Evolutionary conservation across 345 rosid species (phyloP), one percentile per base, ranked within the genome.

Genomic region (Citrus glauca): DNA sequence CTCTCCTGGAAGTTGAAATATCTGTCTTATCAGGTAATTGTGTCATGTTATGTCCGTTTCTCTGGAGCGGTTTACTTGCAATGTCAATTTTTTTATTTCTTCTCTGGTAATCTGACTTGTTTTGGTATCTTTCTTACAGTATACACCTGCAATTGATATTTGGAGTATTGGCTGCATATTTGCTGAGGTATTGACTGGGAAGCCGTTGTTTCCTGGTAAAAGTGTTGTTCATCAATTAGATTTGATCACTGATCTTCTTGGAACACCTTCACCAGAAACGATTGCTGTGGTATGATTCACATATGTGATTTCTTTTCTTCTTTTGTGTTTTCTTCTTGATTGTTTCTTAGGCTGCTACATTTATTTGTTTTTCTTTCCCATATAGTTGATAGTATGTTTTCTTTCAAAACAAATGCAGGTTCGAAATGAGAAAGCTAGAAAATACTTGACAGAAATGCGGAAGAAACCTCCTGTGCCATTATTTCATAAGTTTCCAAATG

Each of bases 161-260:
- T 97, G 99, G 98, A 90, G 99, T 81, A 89, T 91, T 35, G 98
- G 99, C 66, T 97, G 99, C 93, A 97, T 97, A 74, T 93, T 97
- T 79, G 99, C 99, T 9, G 99, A 97, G 87, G 90, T 97, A 4
- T 89, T 97, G 88, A 86, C 85, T 9, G 98, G 99, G 88, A 97
- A 97, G 87, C 99, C 99, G 42, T 81, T 97, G 86, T 94, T 94
- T 87, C 98, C 99, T 25, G 99, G 99, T 69, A 97, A 94, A 88
- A 97, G 98, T 79, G 97, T 94, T 13, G 97, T 89, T 73, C 98
- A 97, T 86, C 98, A 97, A 84, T 83, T 97, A 80, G 99, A 97
- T 81, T 79, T 97, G 88, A 97, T 97, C 69, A 97, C 99, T 6
- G 93, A 94, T 85, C 97, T 97, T 80, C 97, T 97, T 72, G 99